Percentiles rank a stretch among this genome's conserved stretches.
These are phyloP conservation scores for Clonostachys byssicola DNA, from an alignment of 2,329 filamentous ascomycete species.

Conservation along the genomic window DNA sequence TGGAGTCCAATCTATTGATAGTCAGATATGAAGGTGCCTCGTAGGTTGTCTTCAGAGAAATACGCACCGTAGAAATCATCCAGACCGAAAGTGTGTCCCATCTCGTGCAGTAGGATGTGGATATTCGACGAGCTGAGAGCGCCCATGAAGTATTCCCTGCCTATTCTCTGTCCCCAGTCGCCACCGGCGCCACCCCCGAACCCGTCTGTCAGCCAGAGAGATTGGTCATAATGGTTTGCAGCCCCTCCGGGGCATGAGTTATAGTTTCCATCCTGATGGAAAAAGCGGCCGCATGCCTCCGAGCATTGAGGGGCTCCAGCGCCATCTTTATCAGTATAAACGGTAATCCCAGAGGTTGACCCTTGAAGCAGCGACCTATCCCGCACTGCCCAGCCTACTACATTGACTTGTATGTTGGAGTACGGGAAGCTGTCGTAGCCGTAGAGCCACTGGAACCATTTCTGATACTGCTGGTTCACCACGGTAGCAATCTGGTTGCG, in stretches of 20 bases:
- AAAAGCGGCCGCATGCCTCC: not conserved
- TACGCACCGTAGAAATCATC: constrained; percentile 22
- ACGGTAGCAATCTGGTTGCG: constrained; percentile 26
- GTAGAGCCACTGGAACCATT: constrained; percentile 35
- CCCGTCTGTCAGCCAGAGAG: constrained; percentile 41
- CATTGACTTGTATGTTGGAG: constrained; percentile 26
- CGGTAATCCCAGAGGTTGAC: constrained; percentile 24
- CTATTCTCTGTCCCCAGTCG: constrained; percentile 40
- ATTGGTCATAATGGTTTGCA: constrained; percentile 36
- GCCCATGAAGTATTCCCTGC: constrained; percentile 35
- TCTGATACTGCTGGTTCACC: constrained; percentile 25
- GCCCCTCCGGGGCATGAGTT: constrained; percentile 1
- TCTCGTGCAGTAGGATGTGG: constrained; percentile 40
- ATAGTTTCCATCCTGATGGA: constrained; percentile 2
- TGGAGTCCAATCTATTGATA: constrained; percentile 30
- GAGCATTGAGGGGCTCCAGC: constrained; percentile 35
- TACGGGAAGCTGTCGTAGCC: constrained; percentile 39
- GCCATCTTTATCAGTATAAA: constrained; percentile 33
- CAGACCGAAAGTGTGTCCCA: constrained; percentile 37
- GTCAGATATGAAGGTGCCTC: not conserved
- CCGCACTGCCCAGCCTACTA: constrained; percentile 37
- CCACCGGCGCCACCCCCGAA: constrained; percentile 36
- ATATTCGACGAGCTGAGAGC: constrained; percentile 26
- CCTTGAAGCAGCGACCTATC: constrained; percentile 29
- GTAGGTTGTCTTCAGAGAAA: constrained; percentile 3